Evolutionary conservation across 2,329 filamentous ascomycete species (phyloP).

Genomic region (Alternaria longipes): DNA sequence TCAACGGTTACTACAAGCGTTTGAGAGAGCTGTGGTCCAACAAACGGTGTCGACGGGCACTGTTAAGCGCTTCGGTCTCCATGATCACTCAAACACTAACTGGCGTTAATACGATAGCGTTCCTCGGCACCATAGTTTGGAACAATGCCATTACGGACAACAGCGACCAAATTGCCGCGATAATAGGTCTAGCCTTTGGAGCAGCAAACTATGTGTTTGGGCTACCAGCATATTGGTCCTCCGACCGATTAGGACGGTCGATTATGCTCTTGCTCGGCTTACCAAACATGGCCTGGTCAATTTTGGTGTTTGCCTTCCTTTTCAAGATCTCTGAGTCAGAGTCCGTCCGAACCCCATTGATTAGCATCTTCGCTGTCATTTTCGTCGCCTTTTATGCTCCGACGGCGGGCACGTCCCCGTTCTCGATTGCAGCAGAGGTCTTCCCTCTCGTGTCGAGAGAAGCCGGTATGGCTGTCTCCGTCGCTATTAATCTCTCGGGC

Average conservation of each 20-base stretch:
- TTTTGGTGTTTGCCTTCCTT: conserved; percentile 32
- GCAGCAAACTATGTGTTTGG: conserved; percentile 30
- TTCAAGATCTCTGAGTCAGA: conserved; percentile 22
- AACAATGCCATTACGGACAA: conserved; percentile 11
- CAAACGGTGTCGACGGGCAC: conserved; percentile 27
- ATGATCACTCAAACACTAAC: conserved; percentile 31
- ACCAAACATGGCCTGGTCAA: conserved; percentile 38
- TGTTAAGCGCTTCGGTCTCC: conserved; percentile 25
- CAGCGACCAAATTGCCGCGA: conserved; percentile 18
- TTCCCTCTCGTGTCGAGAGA: conserved; percentile 37
- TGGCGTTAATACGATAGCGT: conserved; percentile 27
- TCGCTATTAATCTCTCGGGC: conserved; percentile 51
- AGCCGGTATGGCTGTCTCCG: conserved; percentile 44
- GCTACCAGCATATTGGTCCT: conserved; percentile 32
- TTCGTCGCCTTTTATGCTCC: conserved; percentile 32
- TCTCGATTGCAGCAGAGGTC: conserved; percentile 34
- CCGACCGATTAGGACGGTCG: conserved; percentile 30
- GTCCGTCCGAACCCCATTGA: conserved; percentile 18
- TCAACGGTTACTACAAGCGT: conserved; percentile 33
- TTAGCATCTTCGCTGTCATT: conserved; percentile 28
- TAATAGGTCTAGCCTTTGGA: conserved; percentile 31
- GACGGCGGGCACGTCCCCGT: conserved; percentile 34
- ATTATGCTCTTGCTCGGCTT: conserved; percentile 30
- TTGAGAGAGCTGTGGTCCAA: conserved; percentile 27
- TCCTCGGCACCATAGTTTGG: conserved; percentile 30